phyloP scores from a whole-genome alignment of 129 eudicot genomes.

The Escallonia herrerae region DNA sequence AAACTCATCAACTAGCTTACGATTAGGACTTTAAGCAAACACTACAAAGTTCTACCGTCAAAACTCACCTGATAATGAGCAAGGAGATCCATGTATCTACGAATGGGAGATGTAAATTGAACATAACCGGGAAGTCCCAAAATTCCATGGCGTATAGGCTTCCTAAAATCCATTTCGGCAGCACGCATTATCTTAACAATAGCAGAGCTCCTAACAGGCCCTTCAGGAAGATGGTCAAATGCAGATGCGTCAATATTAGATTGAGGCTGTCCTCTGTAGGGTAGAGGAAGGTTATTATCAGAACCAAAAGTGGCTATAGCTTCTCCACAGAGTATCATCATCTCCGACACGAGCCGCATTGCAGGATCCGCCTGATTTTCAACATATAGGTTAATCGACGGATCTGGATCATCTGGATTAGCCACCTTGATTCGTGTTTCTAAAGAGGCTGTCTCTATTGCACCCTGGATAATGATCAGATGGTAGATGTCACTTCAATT shows the following conservation, averaged over 20 bases:
- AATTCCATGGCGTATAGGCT: constrained; percentile 81
- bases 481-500: background rate
- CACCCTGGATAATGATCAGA: constrained; percentile 51
- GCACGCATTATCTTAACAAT: constrained; percentile 75
- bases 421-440: constrained; percentile 84
- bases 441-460: constrained; percentile 63
- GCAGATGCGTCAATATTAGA: constrained; percentile 68
- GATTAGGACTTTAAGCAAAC: background rate
- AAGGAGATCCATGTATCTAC: constrained; percentile 97
- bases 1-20: too few relatives aligned
- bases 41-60: background rate
- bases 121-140: constrained; percentile 98
- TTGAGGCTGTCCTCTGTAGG: constrained; percentile 93
- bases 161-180: constrained; percentile 94
- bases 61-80: constrained; percentile 90
- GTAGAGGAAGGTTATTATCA: constrained; percentile 57
- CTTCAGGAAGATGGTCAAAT: constrained; percentile 91
- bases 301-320: constrained; percentile 86
- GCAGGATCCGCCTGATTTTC: constrained; percentile 91
- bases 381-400: constrained; percentile 70
- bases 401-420: constrained; percentile 91
- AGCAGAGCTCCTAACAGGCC: constrained; percentile 86
- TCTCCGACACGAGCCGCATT: constrained; percentile 93
- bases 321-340: constrained; percentile 99
- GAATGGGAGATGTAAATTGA: constrained; percentile 95